Conservation (phyloP, 345 rosid genomes). For the Linum lewisii region DNA sequence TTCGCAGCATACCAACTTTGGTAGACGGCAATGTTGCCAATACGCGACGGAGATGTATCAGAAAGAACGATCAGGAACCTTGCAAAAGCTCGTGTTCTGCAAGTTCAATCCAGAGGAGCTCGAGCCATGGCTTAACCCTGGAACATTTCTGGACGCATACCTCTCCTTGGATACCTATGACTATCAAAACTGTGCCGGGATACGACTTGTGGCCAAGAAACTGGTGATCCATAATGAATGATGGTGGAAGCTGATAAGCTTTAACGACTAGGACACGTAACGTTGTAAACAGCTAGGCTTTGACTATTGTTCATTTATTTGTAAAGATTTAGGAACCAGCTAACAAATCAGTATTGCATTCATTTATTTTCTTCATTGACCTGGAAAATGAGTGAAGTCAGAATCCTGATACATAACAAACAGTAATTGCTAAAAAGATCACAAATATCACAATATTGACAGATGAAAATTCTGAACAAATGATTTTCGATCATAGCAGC, state of each 20-base stretch:
- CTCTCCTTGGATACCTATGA: constrained; percentile 63
- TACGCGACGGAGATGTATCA: constrained; percentile 51
- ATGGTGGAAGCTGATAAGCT: constrained; percentile 10
- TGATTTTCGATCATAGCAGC: too few relatives aligned
- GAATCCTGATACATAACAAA: too few relatives aligned
- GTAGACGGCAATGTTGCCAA: constrained; percentile 32
- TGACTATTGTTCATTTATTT: too few relatives aligned
- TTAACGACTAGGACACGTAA: too few relatives aligned
- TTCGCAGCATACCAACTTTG: constrained; percentile 50
- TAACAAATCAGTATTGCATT: too few relatives aligned
- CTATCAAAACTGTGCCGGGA: constrained; percentile 63
- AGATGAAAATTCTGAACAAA: too few relatives aligned
- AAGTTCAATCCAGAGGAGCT: constrained; percentile 45
- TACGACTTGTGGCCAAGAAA: constrained; percentile 54
- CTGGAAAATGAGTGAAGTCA: too few relatives aligned
- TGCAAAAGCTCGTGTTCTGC: constrained; percentile 41
- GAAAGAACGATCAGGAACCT: constrained; percentile 46
- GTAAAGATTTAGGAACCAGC: too few relatives aligned
- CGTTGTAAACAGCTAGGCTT: too few relatives aligned
- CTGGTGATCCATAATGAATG: constrained; percentile 31
- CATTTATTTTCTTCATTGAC: too few relatives aligned
- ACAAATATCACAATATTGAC: too few relatives aligned
- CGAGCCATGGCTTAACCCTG: constrained; percentile 26
- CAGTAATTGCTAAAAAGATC: too few relatives aligned
- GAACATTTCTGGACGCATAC: constrained; percentile 51